A percentile compares a stretch with the other conserved stretches of the same genome.
Evolutionary conservation across 306 rosid genomes (phyloP).

Genomic region (Sicyos baderoa): DNA sequence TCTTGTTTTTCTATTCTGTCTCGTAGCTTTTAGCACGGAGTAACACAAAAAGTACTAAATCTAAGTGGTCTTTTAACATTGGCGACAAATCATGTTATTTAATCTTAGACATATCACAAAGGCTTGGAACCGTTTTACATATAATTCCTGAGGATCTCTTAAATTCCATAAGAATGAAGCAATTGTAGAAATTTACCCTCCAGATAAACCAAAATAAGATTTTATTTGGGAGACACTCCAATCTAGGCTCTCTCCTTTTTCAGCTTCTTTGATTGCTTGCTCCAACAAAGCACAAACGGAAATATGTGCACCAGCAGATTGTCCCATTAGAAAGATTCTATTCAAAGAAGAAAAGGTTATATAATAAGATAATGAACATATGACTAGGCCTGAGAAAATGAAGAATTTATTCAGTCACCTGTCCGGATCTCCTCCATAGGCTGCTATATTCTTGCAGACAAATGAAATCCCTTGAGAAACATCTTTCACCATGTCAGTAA

Average conservation of each 20-base stretch:
- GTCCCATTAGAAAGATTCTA: constrained; percentile 95
- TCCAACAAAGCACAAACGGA: constrained; percentile 79
- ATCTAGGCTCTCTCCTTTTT: constrained; percentile 36
- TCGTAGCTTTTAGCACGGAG: neutral
- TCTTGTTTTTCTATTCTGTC: constrained; percentile 1
- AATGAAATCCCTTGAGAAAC: constrained; percentile 64
- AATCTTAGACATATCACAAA: neutral
- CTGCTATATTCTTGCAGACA: constrained; percentile 57
- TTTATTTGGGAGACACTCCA: constrained; percentile 66
- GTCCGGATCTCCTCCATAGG: constrained; percentile 77
- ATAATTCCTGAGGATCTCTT: neutral
- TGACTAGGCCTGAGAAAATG: constrained; percentile 18
- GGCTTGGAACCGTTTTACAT: neutral
- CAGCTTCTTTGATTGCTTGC: constrained; percentile 57
- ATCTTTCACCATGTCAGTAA: constrained; percentile 91
- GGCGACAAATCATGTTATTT: neutral
- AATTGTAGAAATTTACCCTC: constrained; percentile 54
- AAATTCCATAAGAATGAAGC: constrained; percentile 10
- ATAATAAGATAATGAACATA: constrained; percentile 19
- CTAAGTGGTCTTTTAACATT: neutral
- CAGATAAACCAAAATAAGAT: constrained; percentile 89
- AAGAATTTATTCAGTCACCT: constrained; percentile 43
- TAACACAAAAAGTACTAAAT: neutral
- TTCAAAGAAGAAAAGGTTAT: constrained; percentile 15
- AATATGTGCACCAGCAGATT: constrained; percentile 97